These are phyloP conservation scores for Gigaspora rosea DNA, from an alignment of 192 early-diverging fungal genomes.

Conservation along the genomic window DNA sequence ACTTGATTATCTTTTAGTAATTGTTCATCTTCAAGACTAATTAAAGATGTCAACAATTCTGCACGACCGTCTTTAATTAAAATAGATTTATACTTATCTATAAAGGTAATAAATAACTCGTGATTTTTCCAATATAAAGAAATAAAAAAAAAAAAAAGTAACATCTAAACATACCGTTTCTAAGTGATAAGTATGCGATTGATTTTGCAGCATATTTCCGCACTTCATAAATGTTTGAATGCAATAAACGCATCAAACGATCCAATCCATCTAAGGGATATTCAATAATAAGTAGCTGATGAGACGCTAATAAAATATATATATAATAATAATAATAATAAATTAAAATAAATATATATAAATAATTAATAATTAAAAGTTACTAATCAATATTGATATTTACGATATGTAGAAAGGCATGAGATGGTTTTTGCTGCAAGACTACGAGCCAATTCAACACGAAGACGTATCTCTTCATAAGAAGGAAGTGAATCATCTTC, in stretches of 20 bases:
- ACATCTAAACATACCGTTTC: constrained; percentile 48
- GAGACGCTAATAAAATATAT: constrained; percentile 35
- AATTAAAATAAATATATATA: not conserved
- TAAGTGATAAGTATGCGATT: constrained; percentile 56
- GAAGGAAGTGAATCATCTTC: constrained; percentile 30
- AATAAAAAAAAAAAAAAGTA: constrained; percentile 27
- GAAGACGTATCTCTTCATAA: constrained; percentile 40
- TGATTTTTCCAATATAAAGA: constrained; percentile 5
- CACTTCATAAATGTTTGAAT: constrained; percentile 47
- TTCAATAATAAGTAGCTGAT: constrained; percentile 56
- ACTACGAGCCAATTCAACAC: constrained; percentile 42
- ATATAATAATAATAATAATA: not conserved
- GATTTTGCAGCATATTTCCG: constrained; percentile 59
- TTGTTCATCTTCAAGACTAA: not conserved
- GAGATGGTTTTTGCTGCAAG: constrained; percentile 50
- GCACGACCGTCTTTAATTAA: constrained; percentile 38
- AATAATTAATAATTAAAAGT: not conserved
- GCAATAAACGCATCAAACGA: constrained; percentile 43
- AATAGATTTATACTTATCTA: constrained; percentile 46
- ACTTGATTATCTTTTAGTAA: constrained; percentile 29
- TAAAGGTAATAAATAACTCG: constrained; percentile 10
- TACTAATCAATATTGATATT: not conserved
- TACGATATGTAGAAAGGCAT: constrained; percentile 40
- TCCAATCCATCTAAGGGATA: constrained; percentile 39
- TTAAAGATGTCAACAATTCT: not conserved